These are phyloP conservation scores for Triticum monococcum DNA, from an alignment of 176 grass and related monocot species.

Conservation along the genomic window DNA sequence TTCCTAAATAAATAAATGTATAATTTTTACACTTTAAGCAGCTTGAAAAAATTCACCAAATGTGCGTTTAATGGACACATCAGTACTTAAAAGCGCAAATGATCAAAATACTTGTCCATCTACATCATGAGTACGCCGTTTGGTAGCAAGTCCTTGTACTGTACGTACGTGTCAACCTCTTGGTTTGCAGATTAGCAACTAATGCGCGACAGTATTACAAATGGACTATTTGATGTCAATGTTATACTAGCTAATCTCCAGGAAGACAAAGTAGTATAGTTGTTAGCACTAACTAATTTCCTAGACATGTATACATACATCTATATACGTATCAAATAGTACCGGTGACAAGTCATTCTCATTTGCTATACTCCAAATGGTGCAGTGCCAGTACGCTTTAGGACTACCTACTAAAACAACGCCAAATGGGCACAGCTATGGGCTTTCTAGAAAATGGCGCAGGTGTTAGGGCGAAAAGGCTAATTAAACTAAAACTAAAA, in stretches of 20 bases:
- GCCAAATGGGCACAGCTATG: neutral
- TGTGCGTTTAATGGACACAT: neutral
- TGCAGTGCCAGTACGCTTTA: neutral
- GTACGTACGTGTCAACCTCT: conserved; percentile 27
- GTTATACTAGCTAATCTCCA: conserved; percentile 9
- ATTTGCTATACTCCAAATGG: neutral
- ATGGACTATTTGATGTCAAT: conserved; percentile 34
- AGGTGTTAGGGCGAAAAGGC: neutral
- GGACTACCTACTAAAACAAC: too few species aligned
- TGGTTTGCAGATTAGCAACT: conserved; percentile 19
- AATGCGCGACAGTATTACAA: conserved; percentile 9
- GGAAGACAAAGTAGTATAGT: conserved; percentile 20
- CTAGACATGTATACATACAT: neutral
- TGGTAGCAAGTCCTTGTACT: conserved; percentile 40
- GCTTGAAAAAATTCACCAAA: too few species aligned
- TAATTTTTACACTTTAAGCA: too few species aligned
- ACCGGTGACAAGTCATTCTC: neutral
- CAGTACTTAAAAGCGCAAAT: neutral
- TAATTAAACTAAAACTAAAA: neutral
- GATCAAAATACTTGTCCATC: neutral
- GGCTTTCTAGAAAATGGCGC: neutral
- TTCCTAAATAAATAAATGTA: too few species aligned
- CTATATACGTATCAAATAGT: neutral
- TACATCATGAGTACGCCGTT: neutral
- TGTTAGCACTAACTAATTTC: neutral